These are phyloP conservation scores for Penicillium angulare DNA, from an alignment of 495 filamentous ascomycete species.

Conservation along the genomic window DNA sequence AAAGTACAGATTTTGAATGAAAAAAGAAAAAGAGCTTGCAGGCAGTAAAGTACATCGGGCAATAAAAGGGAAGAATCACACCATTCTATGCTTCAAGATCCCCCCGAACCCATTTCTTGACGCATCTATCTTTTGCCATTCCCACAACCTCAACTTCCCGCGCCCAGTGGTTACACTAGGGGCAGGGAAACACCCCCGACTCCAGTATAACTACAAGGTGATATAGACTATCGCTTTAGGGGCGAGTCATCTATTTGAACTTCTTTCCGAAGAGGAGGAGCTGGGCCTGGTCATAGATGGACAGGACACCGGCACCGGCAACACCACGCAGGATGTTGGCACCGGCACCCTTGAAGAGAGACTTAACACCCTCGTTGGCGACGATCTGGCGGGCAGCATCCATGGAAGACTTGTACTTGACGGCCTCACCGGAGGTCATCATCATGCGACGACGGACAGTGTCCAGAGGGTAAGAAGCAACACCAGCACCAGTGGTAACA, in stretches of 20 bases:
- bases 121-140: constrained; percentile 50
- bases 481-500: constrained; percentile 99
- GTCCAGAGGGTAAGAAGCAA: constrained; percentile 99
- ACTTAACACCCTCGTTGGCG: constrained; percentile 92
- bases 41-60: constrained; percentile 59
- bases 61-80: constrained; percentile 45
- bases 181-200: constrained; percentile 31
- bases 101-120: constrained; percentile 39
- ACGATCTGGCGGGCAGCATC: constrained; percentile 95
- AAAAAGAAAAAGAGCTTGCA: constrained; percentile 48
- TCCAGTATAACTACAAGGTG: constrained; percentile 31
- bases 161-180: constrained; percentile 25
- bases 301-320: constrained; percentile 99
- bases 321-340: constrained; percentile 99
- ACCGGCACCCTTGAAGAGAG: constrained; percentile 99
- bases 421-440: constrained; percentile 96
- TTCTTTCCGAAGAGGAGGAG: constrained; percentile 98
- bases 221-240: constrained; percentile 14
- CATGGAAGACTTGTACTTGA: constrained; percentile 96
- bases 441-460: constrained; percentile 99
- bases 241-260: constrained; percentile 73
- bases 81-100: constrained; percentile 49
- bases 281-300: constrained; percentile 99
- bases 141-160: constrained; percentile 33
- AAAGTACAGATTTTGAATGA: constrained; percentile 42